Evolutionary conservation across 139 green algal genomes (phyloP).

Genomic region (Limnomonas spitsbergensis): DNA sequence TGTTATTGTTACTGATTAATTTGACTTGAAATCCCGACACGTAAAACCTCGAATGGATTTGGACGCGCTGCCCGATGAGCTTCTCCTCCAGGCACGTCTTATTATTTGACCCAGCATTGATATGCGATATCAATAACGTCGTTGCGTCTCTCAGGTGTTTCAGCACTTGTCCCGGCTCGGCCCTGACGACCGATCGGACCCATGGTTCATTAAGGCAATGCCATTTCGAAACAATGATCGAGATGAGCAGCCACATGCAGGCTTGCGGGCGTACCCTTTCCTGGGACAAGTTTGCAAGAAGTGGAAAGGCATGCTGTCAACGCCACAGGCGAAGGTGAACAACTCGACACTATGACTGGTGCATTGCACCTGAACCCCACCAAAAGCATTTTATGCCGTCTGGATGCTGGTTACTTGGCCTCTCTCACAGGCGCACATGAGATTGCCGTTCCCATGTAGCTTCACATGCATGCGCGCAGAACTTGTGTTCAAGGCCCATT

Average conservation of each 20-base stretch:
- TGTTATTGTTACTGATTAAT: no score
- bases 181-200: not conserved
- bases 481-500: not conserved
- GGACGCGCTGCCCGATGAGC: constrained; percentile 1
- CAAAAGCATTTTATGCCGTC: no score
- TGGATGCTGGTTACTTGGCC: not conserved
- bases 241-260: constrained; percentile 44
- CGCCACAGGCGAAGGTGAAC: constrained; percentile 26
- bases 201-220: constrained; percentile 12
- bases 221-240: constrained; percentile 23
- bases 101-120: not conserved
- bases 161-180: not conserved
- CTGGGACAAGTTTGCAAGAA: constrained; percentile 57
- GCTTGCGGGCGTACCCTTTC: constrained; percentile 62
- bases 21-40: no score
- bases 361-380: no score
- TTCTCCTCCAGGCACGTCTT: not conserved
- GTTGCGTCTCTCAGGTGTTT: not conserved
- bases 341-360: no score
- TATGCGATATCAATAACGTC: no score
- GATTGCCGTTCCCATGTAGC: no score
- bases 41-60: not conserved
- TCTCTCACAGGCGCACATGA: no score
- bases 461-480: not conserved
- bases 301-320: constrained; percentile 44